phyloP scores from a whole-genome alignment of 768 basidiomycete genomes.

The Cantharellus cinnabarinus region DNA sequence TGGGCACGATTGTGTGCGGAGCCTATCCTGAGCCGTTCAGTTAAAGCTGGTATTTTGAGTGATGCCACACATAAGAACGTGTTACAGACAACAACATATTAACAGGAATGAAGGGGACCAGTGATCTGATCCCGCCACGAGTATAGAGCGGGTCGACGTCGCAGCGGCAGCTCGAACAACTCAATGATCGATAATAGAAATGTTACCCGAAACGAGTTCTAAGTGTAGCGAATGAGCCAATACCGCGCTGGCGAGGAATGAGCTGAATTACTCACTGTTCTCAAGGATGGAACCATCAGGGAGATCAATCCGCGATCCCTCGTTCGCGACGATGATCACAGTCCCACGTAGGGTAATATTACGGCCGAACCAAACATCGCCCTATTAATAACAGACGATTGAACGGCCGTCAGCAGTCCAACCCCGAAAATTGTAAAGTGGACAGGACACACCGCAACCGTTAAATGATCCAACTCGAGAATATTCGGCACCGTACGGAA shows the following conservation, averaged over 20 bases:
- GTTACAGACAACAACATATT: too few relatives aligned
- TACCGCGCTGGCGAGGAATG: not conserved
- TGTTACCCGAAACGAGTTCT: slow-evolving; percentile 64
- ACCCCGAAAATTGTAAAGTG: not conserved
- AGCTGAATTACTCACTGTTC: slow-evolving; percentile 27
- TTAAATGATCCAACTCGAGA: slow-evolving; percentile 82
- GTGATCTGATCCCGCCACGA: too few relatives aligned
- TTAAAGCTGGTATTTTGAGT: too few relatives aligned
- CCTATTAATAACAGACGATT: slow-evolving; percentile 14
- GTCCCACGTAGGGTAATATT: slow-evolving; percentile 75
- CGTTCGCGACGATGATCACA: slow-evolving; percentile 73
- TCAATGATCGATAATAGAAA: slow-evolving; percentile 50
- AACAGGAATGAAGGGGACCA: too few relatives aligned
- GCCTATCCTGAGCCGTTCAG: too few relatives aligned
- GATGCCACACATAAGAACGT: too few relatives aligned
- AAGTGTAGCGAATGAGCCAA: slow-evolving; percentile 3
- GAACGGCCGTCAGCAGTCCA: not conserved
- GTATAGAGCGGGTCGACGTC: too few relatives aligned
- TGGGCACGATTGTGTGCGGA: too few relatives aligned
- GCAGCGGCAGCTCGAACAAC: too few relatives aligned
- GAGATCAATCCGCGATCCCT: slow-evolving; percentile 64
- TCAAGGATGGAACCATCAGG: slow-evolving; percentile 66
- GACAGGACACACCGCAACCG: slow-evolving; percentile 32
- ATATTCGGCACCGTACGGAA: slow-evolving; percentile 90
- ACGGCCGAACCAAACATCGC: slow-evolving; percentile 78